Percentiles rank a stretch among this genome's conserved stretches.
Conservation (phyloP, 208 protist species). For the Leptomonas seymouri region DNA sequence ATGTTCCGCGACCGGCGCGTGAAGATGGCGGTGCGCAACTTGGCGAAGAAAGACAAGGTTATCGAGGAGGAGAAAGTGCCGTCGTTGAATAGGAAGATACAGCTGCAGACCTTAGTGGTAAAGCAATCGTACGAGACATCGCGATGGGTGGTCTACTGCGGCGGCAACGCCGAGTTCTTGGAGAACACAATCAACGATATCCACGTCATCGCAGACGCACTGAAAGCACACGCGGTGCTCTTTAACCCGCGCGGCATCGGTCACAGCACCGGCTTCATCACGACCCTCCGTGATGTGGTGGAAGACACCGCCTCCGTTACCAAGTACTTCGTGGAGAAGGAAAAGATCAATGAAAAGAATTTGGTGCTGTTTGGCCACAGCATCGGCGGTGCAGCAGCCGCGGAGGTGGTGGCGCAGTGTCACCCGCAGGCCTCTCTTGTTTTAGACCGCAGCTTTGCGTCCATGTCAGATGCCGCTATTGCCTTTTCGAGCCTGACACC, state of each 20-base stretch:
- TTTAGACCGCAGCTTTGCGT: constrained; percentile 79
- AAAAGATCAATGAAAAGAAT: constrained; percentile 38
- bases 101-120: constrained; percentile 59
- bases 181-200: constrained; percentile 52
- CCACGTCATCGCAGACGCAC: constrained; percentile 29
- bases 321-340: constrained; percentile 30
- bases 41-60: constrained; percentile 28
- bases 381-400: constrained; percentile 76
- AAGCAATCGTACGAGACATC: constrained; percentile 33
- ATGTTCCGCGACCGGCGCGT: constrained; percentile 35
- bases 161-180: constrained; percentile 83
- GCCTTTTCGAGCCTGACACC: constrained; percentile 62
- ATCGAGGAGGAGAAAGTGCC: constrained; percentile 31
- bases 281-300: constrained; percentile 53
- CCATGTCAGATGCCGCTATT: constrained; percentile 69
- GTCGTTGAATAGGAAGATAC: constrained; percentile 23
- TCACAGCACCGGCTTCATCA: constrained; percentile 64
- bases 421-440: constrained; percentile 48
- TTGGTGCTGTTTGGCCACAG: constrained; percentile 84
- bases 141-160: constrained; percentile 79
- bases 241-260: constrained; percentile 81
- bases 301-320: constrained; percentile 64
- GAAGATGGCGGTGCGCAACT: constrained; percentile 9
- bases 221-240: constrained; percentile 75
- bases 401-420: constrained; percentile 41